Evolutionary conservation across 2,329 filamentous ascomycete species (phyloP).

Genomic region (Colletotrichum sp.): DNA sequence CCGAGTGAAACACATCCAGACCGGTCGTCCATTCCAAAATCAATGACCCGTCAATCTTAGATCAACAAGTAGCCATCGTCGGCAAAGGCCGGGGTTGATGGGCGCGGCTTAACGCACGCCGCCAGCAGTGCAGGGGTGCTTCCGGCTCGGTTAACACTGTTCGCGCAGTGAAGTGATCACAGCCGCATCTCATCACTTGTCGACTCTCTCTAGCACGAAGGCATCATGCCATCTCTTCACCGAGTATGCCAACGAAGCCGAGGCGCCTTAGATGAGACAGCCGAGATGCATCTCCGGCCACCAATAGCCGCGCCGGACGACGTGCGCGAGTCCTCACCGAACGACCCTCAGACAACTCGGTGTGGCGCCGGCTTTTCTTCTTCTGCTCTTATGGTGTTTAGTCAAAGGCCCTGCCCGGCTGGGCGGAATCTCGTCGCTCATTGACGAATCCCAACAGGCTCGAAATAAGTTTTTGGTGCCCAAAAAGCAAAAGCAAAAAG

Average conservation of each 20-base stretch:
- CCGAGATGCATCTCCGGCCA: background rate
- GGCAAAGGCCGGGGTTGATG: background rate
- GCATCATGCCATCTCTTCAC: background rate
- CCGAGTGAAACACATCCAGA: background rate
- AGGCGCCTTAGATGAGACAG: background rate
- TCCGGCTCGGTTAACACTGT: background rate
- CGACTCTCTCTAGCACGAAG: background rate
- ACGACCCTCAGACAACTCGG: background rate
- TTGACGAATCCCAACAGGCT: background rate
- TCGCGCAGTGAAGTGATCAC: background rate
- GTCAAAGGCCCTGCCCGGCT: background rate
- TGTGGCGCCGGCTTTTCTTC: constrained; percentile 3
- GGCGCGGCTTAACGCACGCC: background rate
- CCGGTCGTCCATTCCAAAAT: background rate
- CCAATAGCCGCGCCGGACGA: background rate
- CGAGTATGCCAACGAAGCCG: background rate
- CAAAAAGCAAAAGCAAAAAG: background rate
- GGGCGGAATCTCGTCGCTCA: background rate
- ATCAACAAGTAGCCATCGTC: background rate
- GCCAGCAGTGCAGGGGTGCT: background rate
- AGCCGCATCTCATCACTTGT: background rate
- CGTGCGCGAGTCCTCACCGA: background rate
- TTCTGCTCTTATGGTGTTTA: background rate
- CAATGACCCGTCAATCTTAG: background rate
- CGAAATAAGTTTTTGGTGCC: background rate